Percentiles rank a stretch among this genome's conserved stretches.
Conservation (phyloP, 768 basidiomycete species). For the Mrakia gelida region DNA sequence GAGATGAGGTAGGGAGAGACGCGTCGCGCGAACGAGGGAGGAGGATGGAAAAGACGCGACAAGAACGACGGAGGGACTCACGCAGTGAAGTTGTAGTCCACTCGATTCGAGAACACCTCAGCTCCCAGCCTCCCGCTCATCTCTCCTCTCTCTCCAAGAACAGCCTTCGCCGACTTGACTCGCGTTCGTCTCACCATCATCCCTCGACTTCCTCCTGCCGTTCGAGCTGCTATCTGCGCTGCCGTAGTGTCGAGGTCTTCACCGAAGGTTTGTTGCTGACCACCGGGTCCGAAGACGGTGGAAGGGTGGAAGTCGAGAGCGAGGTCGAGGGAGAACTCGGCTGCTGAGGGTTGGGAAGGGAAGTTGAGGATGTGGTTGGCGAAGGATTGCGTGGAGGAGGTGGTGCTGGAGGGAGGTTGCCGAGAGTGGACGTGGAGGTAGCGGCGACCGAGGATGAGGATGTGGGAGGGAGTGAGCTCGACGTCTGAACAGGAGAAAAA, state of each 20-base stretch:
- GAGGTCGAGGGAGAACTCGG: slow-evolving; percentile 21
- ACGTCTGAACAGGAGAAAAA: slow-evolving; percentile 2
- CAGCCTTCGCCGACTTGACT: not conserved
- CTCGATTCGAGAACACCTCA: slow-evolving; percentile 14
- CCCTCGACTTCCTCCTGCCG: not conserved
- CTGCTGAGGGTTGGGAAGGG: slow-evolving; percentile 11
- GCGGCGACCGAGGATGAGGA: slow-evolving; percentile 16
- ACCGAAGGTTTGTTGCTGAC: not conserved
- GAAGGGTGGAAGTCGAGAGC: slow-evolving; percentile 13
- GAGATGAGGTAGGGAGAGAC: not conserved
- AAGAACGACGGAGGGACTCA: not conserved
- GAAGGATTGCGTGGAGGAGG: not conserved
- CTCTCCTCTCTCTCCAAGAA: slow-evolving; percentile 2
- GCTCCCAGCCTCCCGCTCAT: not conserved
- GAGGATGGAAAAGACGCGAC: not conserved
- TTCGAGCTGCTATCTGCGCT: not conserved
- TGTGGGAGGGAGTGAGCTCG: slow-evolving; percentile 19
- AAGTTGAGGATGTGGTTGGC: slow-evolving; percentile 21
- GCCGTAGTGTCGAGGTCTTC: not conserved
- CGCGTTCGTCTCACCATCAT: not conserved
- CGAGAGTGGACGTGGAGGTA: slow-evolving; percentile 19
- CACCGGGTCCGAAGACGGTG: not conserved
- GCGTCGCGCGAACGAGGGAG: not conserved
- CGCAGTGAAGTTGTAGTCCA: slow-evolving; percentile 17
- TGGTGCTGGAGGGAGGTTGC: not conserved